Evolutionary conservation across 2,329 filamentous ascomycete genomes (phyloP), one percentile per base, ranked within the genome.

Genomic region (Pseudopithomyces maydicus): DNA sequence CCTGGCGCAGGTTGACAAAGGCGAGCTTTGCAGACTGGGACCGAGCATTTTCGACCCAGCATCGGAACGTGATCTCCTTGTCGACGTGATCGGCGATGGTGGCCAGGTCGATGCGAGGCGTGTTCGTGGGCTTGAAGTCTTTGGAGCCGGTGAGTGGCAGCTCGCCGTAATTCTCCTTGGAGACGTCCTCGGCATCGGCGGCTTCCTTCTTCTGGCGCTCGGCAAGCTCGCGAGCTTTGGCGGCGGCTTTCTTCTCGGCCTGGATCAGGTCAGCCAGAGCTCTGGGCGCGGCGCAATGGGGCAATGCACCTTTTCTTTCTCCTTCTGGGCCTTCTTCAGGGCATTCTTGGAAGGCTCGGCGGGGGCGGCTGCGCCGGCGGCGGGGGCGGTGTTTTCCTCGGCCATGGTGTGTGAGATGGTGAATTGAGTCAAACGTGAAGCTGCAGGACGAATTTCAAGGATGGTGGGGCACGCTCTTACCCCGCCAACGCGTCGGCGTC

Each of bases 1-100:
- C 81, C 75, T 90, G 87, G 76, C 91, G 85, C 67, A 98, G 83
- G 80, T 95, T 92, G 68, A 97, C 79, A 79, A 97, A 97, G 41
- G 88, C 90, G 81, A 97, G 89, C 82, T 97, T 96, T 65, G 92
- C 92, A 58, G 90, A 89, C 80, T 98, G 94, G 67, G 90, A 88
- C 64, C 94, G 87, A 32, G 90, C 87, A 80, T 96, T 97, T 76
- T 96, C 91, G 38, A 97, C 84, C 81, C 90, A 91, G 29, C 87
- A 91, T 36, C 92, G 85, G 69, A 97, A 83, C 43, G 87, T 88
- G 65, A 97, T 84, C 33, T 78, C 76, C 55, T 78, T 78, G 61
- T 75, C 78, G 47, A 70, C 72, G 57, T 74, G 58, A 20, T 66
- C 62, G 53, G 65, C 66, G 38, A 69, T 62, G 29, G 67, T 64